Conservation (phyloP, 192 early-diverging fungal genomes). For the Geranomyces michiganensis region DNA sequence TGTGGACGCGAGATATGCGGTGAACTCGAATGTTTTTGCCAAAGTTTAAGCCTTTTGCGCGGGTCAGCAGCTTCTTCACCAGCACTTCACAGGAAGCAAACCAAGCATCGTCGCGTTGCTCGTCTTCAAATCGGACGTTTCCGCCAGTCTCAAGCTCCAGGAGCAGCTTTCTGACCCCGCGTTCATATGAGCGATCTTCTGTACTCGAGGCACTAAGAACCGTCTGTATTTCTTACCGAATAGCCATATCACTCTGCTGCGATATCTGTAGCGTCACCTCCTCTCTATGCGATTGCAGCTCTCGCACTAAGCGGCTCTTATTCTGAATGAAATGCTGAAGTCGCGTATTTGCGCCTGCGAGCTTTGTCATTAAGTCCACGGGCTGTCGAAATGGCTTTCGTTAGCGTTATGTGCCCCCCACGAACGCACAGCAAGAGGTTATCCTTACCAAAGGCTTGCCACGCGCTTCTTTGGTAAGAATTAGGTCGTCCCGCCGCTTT, state of each 20-base stretch:
- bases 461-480: slow-evolving; percentile 15
- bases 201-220: background rate
- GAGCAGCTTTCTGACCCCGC: slow-evolving; percentile 45
- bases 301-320: slow-evolving; percentile 34
- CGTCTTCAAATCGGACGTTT: slow-evolving; percentile 65
- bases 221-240: slow-evolving; percentile 32
- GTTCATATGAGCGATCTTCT: background rate
- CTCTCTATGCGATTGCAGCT: slow-evolving; percentile 38
- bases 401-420: background rate
- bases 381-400: background rate
- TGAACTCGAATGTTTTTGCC: slow-evolving; percentile 53
- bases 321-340: slow-evolving; percentile 35
- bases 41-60: slow-evolving; percentile 26
- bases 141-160: slow-evolving; percentile 68
- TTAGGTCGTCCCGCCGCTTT: slow-evolving; percentile 44
- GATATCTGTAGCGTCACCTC: slow-evolving; percentile 44
- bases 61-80: slow-evolving; percentile 47
- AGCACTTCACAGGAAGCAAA: slow-evolving; percentile 49
- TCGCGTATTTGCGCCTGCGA: slow-evolving; percentile 34
- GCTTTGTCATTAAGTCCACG: slow-evolving; percentile 14
- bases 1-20: slow-evolving; percentile 56
- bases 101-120: slow-evolving; percentile 51
- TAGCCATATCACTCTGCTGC: slow-evolving; percentile 53
- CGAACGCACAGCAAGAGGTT: no score
- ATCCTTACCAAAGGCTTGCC: slow-evolving; percentile 8